Evolutionary conservation across 2,329 filamentous ascomycete species (phyloP), one percentile per base, ranked within the genome.

Genomic region (Stemphylium beticola): DNA sequence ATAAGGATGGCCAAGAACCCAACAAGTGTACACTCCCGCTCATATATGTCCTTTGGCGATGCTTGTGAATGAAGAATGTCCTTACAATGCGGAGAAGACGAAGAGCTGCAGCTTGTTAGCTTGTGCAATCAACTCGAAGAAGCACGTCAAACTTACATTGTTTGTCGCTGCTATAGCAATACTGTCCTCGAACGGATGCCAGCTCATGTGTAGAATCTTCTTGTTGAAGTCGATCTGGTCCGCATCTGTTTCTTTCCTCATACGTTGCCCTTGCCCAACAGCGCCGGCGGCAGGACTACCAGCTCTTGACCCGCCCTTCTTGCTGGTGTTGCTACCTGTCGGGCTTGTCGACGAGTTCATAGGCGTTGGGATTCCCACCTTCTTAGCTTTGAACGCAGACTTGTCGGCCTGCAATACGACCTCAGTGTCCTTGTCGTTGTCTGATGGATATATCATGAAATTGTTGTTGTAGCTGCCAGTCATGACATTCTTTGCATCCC

Each of bases 201-300:
- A 99, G 80, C 93, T 98, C 95, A 99, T 99, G 77, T 99, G 95
- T 74, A 99, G 77, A 70, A 99, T 99, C 86, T 99, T 99, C 86
- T 98, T 99, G 85, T 98, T 98, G 79, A 98, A 99, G 78, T 99
- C 95, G 77, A 98, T 98, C 81, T 98, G 93, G 77, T 99, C 93
- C 54, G 95, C 95, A 77, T 99, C 95, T 48, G 95, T 99, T 82
- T 99, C 95, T 81, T 97, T 98, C 72, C 93, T 89, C 95, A 99
- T 98, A 68, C 95, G 86, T 74, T 95, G 92, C 53, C 92, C 92
- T 72, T 93, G 90, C 39, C 89, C 89, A 49, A 84, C 82, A 26
- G 75, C 77, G 46, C 87, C 87, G 45, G 86, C 87, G 31, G 90
- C 90, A 57, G 95, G 93, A 75, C 93, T 97, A 64, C 88, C 91